Base-by-base conservation (phyloP, 2,329 filamentous ascomycete species). In the Aureobasidium sp. region DNA sequence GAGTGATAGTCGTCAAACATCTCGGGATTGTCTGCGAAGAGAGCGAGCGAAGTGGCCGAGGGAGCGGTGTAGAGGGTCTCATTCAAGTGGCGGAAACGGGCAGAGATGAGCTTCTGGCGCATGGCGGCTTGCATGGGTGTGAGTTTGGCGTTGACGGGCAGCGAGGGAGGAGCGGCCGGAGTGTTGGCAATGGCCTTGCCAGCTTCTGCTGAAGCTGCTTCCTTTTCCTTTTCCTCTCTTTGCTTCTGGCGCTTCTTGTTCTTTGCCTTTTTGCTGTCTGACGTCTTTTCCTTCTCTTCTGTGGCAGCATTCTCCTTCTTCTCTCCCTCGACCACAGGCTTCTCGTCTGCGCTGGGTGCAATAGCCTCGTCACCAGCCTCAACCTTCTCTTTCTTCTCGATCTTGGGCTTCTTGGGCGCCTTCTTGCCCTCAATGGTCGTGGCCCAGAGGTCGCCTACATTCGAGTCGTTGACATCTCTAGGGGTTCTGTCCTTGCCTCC, bases 1-100 rank as follows among this genome's bases (percentile, higher is more conserved):
- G 91, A 88, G 77, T 99, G 94, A 76, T 99, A 99, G 76, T 97
- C 92, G 67, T 85, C 82, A 77, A 97, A 99, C 82, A 97, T 92
- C 71, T 96, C 90, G 0, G 94, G 94, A 54, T 90, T 90, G 37
- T 88, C 81, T 57, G 84, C 80, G 78, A 99, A 97, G 27, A 97
- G 85, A 56, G 82, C 78, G 68, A 94, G 85, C n/a, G 94, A 89
- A 66, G 94, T 86, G 39, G 81, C 79, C 0, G 94, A 99, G 0
- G 92, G 90, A 8, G 87, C 90, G 5, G 93, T 97, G 78, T 99
- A 99, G 15, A 99, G 86, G 0, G 91, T 93, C 78, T 99, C 89
- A 75, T 99, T 99, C 64, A 99, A 85, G 75, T 97, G 91, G 66
- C 94, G 91, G 83, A 99, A 99, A 63, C 94, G 91, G 1, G 94